These are phyloP conservation scores for Solanum corneliomulleri DNA, from an alignment of 257 asterid species.

Conservation along the genomic window DNA sequence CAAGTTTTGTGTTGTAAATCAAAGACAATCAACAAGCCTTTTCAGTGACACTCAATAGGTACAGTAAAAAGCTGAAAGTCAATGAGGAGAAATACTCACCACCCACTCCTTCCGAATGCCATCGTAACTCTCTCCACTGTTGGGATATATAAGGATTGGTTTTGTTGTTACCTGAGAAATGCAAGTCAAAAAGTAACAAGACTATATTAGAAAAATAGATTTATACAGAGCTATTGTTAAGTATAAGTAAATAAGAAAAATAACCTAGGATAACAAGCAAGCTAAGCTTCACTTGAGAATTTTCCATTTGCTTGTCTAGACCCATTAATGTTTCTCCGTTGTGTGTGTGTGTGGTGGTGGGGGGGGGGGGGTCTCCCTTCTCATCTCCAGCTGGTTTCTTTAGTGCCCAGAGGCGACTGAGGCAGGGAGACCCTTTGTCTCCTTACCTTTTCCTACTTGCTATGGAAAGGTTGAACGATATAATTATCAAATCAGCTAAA, in stretches of 20 bases:
- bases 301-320: not conserved
- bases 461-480: not conserved
- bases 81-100: slow-evolving; percentile 31
- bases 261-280: not conserved
- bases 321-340: not conserved
- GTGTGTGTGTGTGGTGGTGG: no score
- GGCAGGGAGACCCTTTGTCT: not conserved
- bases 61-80: not conserved
- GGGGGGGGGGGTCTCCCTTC: not conserved
- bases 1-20: not conserved
- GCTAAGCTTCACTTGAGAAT: not conserved
- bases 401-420: not conserved
- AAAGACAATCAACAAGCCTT: not conserved
- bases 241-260: not conserved
- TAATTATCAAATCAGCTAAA: not conserved
- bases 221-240: not conserved
- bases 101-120: slow-evolving; percentile 64
- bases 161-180: slow-evolving; percentile 47
- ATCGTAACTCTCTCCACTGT: slow-evolving; percentile 85
- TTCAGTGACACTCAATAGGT: not conserved
- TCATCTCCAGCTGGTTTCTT: not conserved
- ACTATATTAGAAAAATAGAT: not conserved
- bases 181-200: slow-evolving; percentile 3
- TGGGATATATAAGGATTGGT: slow-evolving; percentile 79
- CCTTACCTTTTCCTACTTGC: not conserved